These are phyloP conservation scores for Kwoniella sp. DNA, from an alignment of 768 basidiomycete species.

Conservation along the genomic window DNA sequence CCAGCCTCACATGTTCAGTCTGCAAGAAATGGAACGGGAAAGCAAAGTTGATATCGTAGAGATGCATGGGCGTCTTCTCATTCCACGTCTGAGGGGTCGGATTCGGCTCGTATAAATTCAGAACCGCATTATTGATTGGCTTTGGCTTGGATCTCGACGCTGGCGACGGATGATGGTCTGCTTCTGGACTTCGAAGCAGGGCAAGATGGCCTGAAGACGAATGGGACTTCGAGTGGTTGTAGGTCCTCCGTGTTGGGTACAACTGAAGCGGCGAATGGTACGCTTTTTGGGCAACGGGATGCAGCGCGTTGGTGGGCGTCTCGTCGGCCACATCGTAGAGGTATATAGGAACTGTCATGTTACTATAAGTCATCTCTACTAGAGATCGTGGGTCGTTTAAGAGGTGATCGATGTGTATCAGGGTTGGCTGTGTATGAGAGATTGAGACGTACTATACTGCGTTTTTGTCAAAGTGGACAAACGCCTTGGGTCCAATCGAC, in stretches of 20 bases:
- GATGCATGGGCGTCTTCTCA: conserved; percentile 4
- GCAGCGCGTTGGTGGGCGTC: no score
- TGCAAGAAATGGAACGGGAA: conserved; percentile 28
- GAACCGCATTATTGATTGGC: conserved; percentile 7
- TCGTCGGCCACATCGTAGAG: no score
- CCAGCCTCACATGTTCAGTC: conserved; percentile 28
- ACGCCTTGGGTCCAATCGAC: no score
- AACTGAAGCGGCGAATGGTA: background rate
- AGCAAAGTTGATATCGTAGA: conserved; percentile 32
- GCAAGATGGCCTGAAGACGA: background rate
- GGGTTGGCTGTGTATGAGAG: no score
- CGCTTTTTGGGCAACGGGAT: no score
- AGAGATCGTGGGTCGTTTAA: no score
- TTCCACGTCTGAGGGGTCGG: conserved; percentile 14
- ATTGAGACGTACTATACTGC: no score
- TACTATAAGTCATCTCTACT: no score
- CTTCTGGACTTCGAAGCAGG: background rate
- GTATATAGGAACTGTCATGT: no score
- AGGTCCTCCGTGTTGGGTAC: background rate
- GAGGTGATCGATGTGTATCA: no score
- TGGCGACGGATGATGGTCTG: no score
- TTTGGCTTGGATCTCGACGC: background rate
- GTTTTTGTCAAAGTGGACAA: no score
- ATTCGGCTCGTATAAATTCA: conserved; percentile 27
- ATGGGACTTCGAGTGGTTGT: background rate